phyloP scores from a whole-genome alignment of 2,329 filamentous ascomycete genomes.

The Fusarium clavum region DNA sequence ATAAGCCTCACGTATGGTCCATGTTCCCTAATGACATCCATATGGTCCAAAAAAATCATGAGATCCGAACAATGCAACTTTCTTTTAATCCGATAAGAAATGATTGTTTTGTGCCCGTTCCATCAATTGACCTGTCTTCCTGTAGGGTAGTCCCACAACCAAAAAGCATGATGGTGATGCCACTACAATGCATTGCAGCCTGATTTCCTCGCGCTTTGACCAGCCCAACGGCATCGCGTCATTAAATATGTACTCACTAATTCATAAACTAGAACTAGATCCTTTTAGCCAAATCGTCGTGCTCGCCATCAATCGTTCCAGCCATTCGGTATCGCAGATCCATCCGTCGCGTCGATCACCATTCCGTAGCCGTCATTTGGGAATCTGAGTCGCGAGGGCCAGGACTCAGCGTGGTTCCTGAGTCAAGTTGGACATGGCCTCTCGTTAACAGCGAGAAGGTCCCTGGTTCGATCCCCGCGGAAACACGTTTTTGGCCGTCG shows the following conservation, averaged over 20 bases:
- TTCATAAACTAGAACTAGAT: neutral
- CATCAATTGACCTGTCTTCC: neutral
- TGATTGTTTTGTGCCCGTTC: neutral
- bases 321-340: neutral
- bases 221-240: neutral
- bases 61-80: fast-evolving
- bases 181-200: neutral
- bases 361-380: neutral
- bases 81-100: fast-evolving
- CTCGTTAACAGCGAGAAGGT: constrained; percentile 19
- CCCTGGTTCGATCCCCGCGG: constrained; percentile 23
- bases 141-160: neutral
- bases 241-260: neutral
- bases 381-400: neutral
- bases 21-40: too few species aligned
- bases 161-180: neutral
- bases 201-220: neutral
- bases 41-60: fast-evolving
- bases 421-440: neutral
- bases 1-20: too few species aligned
- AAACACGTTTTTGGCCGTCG: neutral
- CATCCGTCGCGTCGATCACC: neutral
- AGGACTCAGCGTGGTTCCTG: neutral
- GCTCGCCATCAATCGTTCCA: neutral
- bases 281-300: neutral